Conservation (phyloP, 2,329 filamentous ascomycete genomes). For the Trichoderma cornu-damae region DNA sequence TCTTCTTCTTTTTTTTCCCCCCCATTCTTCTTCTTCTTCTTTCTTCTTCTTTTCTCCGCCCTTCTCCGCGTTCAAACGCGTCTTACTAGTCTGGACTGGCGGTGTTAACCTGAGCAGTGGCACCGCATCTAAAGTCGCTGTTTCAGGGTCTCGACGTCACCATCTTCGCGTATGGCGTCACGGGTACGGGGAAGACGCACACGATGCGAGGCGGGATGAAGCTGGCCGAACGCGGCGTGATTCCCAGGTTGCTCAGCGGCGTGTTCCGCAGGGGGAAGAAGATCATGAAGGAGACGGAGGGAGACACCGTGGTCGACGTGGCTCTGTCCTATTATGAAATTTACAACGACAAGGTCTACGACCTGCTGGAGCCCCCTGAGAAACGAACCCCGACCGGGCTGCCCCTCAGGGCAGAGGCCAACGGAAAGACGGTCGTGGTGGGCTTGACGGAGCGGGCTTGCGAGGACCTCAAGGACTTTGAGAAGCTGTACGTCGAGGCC, state of each 20-base stretch:
- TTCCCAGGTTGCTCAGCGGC: constrained; percentile 76
- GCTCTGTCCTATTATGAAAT: constrained; percentile 91
- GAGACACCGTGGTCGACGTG: constrained; percentile 65
- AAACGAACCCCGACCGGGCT: constrained; percentile 77
- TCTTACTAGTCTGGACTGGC: constrained; percentile 1
- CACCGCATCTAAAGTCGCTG: constrained; percentile 83
- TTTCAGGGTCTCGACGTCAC: constrained; percentile 87
- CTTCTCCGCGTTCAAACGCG: constrained; percentile 6
- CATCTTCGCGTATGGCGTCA: constrained; percentile 89
- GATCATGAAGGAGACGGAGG: constrained; percentile 71
- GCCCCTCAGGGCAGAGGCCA: constrained; percentile 77
- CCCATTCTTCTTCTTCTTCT: neutral
- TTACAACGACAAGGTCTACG: constrained; percentile 93
- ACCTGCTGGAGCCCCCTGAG: constrained; percentile 81
- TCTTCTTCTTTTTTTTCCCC: neutral
- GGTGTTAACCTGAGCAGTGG: constrained; percentile 52
- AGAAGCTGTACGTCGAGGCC: constrained; percentile 81
- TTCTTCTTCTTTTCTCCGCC: neutral
- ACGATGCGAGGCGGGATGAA: constrained; percentile 91
- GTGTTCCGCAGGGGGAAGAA: constrained; percentile 84
- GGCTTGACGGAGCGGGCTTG: constrained; percentile 80
- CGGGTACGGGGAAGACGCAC: constrained; percentile 90
- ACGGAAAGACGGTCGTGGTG: constrained; percentile 80
- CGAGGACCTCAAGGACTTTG: constrained; percentile 82
- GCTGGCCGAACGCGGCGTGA: constrained; percentile 79